Base-by-base conservation (phyloP, 1,284 basidiomycete genomes). In the Ceratobasidium sp. region DNA sequence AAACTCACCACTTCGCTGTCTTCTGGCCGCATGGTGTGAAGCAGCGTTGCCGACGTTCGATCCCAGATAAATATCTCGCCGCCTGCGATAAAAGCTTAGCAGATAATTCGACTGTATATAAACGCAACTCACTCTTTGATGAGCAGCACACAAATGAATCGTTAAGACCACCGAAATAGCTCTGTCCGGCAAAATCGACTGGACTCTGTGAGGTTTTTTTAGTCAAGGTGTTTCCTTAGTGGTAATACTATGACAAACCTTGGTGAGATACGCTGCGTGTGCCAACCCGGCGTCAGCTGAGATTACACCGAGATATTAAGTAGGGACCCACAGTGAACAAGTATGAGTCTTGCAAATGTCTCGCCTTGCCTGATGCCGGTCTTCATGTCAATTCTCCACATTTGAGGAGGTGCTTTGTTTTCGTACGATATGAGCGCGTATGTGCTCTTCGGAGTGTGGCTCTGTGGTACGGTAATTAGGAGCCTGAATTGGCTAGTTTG, bases 1-100 rank as follows among this genome's bases (percentile, higher is more conserved):
- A n/a, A n/a, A 54, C 59, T 74, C 48, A 67, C 44, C 54, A 50
- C 50, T 74, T 61, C 52, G 5, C 33, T 74, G 17, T 64, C 71
- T 15, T 64, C 59, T 10, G 71, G 71, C 28, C 44, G 77, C 10
- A 80, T 26, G n/a, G 70, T 77, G 61, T 79, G 80, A 0, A 78
- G 69, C 12, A 79, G 44, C 23, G 67, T 59, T 89, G 87, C 93
- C 9, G 91, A 92, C 83, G 93, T 91, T 77, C 90, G 89, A 82
- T 94, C 93, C 93, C 93, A 94, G n/a, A 94, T 92, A 81, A 93
- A 91, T 42, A 94, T 90, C 81, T 94, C 92, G 1, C 93, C 93
- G 79, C 88, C 93, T 94, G 77, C 20, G 15, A 33, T 17, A 48
- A 3, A 23, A 20, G n/a, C 44, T 59, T 28, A 46, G 70, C 78